Base-by-base conservation (phyloP, 345 rosid species). In the Crucihimalaya himalaica region DNA sequence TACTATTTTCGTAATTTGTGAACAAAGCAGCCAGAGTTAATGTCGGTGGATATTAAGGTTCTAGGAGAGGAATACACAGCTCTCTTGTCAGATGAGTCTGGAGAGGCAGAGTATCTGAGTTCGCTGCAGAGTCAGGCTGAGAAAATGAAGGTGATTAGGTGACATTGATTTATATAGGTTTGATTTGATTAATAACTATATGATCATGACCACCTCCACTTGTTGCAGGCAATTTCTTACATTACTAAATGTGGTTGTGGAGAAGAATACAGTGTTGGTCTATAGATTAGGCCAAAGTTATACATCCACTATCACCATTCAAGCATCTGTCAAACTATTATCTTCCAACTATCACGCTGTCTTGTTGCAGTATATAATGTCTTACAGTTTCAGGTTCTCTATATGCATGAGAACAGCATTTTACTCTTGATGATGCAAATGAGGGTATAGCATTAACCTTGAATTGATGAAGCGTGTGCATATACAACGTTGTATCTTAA, bases 11-110 rank as follows among this genome's bases (percentile, higher is more conserved):
- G 57, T 3, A 68, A 56, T 13, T 5, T 29, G 29, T 77, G 47
- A 63, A 70, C 47, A 71, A 64, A 77, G 72, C 77, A 92, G 95
- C 79, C 87, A 43, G 93, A 90, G 75, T 75, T 86, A 40, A 46
- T 82, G 83, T 85, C 71, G 25, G 66, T 87, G 83, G 89, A 83
- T 63, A 23, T 70, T 6, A 55, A 61, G 66, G 74, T 83, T 23
- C 86, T 88, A 55, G 87, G 82, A 75, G 87, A 84, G 78, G 87
- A 84, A 83, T 79, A 80, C 55, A 53, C 79, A 43, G 81, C 85
- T 21, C 82, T 88, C 32, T 70, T 77, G 51, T 81, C 84, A 60
- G 98, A 90, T 70, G 83, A 83, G 46, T 81, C 62, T n/a, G 86
- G 78, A 60, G 92, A 88, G 82, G 54, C 76, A 2, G 83, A 84